Evolutionary conservation across 495 filamentous ascomycete genomes (phyloP).

Genomic region (Neurospora sp.): DNA sequence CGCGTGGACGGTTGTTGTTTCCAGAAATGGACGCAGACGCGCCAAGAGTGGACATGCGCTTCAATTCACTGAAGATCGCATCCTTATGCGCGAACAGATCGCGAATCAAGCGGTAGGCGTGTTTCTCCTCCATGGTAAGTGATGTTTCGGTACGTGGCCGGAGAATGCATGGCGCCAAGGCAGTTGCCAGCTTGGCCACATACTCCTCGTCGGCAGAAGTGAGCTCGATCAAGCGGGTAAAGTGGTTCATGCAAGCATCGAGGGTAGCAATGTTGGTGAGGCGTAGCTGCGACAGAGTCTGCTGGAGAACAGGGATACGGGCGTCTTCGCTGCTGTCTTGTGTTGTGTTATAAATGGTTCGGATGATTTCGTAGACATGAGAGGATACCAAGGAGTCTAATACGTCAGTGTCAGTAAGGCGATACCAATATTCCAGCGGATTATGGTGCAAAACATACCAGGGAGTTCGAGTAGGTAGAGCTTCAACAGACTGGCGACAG

Average conservation of each 20-base stretch:
- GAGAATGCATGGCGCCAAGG: constrained; percentile 78
- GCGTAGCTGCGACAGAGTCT: constrained; percentile 86
- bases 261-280: constrained; percentile 97
- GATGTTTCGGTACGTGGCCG: constrained; percentile 77
- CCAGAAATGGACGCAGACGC: constrained; percentile 37
- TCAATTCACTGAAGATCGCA: constrained; percentile 89
- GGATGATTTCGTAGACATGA: constrained; percentile 97
- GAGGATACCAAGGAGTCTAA: constrained; percentile 93
- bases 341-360: constrained; percentile 87
- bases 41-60: constrained; percentile 70
- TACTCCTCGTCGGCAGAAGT: constrained; percentile 92
- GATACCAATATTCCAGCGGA: neutral
- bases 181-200: constrained; percentile 61
- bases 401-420: constrained; percentile 11
- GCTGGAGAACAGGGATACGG: constrained; percentile 87
- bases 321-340: constrained; percentile 55
- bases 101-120: constrained; percentile 81
- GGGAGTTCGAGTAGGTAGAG: constrained; percentile 93
- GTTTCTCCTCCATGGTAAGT: constrained; percentile 90
- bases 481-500: constrained; percentile 88
- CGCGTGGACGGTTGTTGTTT: constrained; percentile 58
- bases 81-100: constrained; percentile 93
- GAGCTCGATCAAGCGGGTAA: constrained; percentile 90
- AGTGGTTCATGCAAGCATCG: constrained; percentile 96
- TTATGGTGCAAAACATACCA: constrained; percentile 44